A percentile compares a stretch with the other conserved stretches of the same genome.
Conservation (phyloP, 208 protist genomes). For the Trypanosoma conorhini region DNA sequence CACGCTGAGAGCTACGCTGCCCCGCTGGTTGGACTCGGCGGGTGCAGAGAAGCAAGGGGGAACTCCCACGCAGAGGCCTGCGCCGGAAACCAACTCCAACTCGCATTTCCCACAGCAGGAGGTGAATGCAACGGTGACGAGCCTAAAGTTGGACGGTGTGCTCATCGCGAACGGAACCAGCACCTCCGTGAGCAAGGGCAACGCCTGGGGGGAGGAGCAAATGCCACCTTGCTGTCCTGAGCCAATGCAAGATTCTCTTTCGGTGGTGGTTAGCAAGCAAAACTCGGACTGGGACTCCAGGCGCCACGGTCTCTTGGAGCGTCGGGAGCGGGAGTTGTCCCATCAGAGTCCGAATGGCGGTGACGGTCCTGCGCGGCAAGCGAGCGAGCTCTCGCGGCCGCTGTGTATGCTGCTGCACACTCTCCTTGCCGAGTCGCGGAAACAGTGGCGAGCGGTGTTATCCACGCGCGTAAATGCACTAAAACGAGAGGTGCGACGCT, state of each 20-base stretch:
- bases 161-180: background rate
- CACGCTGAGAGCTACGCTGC: background rate
- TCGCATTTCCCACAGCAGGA: constrained; percentile 8
- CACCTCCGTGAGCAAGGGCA: background rate
- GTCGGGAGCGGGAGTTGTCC: constrained; percentile 17
- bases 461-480: constrained; percentile 37
- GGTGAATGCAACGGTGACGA: background rate
- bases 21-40: background rate
- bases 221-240: background rate
- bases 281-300: constrained; percentile 20
- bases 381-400: constrained; percentile 27
- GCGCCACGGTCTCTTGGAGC: constrained; percentile 16
- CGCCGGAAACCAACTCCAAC: constrained; percentile 2
- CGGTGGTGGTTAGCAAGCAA: constrained; percentile 19
- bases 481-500: constrained; percentile 17
- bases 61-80: background rate
- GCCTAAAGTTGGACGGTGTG: background rate
- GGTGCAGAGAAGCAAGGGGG: background rate
- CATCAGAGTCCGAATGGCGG: background rate
- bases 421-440: constrained; percentile 42
- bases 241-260: constrained; percentile 18
- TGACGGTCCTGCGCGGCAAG: background rate
- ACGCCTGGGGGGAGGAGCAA: background rate
- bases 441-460: constrained; percentile 45
- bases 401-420: constrained; percentile 44